phyloP scores from a whole-genome alignment of 2,329 filamentous ascomycete species.

The Huntiella abstrusa region DNA sequence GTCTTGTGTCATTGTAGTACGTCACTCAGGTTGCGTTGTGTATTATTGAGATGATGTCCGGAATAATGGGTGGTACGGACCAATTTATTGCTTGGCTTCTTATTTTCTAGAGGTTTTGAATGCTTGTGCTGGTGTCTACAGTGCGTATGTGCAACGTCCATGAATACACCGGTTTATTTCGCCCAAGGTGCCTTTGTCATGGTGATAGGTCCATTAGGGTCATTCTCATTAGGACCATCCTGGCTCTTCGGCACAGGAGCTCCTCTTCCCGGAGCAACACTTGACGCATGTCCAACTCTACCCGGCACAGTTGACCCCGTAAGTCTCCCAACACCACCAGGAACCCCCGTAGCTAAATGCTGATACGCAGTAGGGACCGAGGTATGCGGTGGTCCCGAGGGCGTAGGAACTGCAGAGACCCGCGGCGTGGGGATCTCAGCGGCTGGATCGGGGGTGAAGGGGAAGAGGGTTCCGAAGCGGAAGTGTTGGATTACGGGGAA shows the following conservation, averaged over 20 bases:
- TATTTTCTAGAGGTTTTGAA: too few species aligned
- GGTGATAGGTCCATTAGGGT: background rate
- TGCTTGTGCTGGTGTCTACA: too few species aligned
- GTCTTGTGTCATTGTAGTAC: too few species aligned
- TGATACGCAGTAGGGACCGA: background rate
- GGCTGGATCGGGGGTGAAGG: constrained; percentile 50
- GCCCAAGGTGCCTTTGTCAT: constrained; percentile 22
- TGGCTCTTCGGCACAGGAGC: too few species aligned
- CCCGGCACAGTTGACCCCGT: constrained; percentile 8
- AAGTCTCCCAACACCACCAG: constrained; percentile 8
- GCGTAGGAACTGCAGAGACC: constrained; percentile 14
- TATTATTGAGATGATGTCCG: too few species aligned
- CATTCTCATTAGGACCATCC: too few species aligned
- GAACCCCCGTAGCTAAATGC: background rate
- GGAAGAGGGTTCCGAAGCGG: constrained; percentile 61
- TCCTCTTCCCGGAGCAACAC: too few species aligned
- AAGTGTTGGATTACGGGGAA: constrained; percentile 99
- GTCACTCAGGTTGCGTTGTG: too few species aligned
- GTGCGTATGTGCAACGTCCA: too few species aligned
- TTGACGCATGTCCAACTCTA: too few species aligned
- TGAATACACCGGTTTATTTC: constrained; percentile 14
- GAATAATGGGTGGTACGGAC: too few species aligned
- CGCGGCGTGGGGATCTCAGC: constrained; percentile 30
- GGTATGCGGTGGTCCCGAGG: background rate
- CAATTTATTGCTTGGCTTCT: too few species aligned